phyloP scores from a whole-genome alignment of 805 yeast species.

The Sugiyamaella smithiae region DNA sequence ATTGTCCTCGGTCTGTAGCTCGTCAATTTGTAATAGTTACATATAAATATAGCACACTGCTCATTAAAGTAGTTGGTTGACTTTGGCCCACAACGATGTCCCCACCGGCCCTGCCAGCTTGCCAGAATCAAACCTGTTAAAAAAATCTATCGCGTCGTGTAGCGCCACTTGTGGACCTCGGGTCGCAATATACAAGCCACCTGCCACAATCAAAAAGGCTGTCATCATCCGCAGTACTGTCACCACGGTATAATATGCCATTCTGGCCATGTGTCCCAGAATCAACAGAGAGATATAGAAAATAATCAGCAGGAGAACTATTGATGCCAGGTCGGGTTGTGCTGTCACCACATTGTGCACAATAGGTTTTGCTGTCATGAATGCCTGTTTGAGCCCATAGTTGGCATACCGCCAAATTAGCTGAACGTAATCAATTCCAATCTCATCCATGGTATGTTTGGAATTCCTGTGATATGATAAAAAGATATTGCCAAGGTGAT shows the following conservation, averaged over 20 bases:
- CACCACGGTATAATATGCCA: slow-evolving; percentile 24
- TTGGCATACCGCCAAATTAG: slow-evolving; percentile 1
- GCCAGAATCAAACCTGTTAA: slow-evolving; percentile 6
- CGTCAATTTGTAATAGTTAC: too few relatives aligned
- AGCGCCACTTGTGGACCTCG: slow-evolving; percentile 15
- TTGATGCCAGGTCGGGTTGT: slow-evolving; percentile 22
- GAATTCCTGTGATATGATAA: neutral
- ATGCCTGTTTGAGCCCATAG: slow-evolving; percentile 4
- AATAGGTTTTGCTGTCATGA: slow-evolving; percentile 9
- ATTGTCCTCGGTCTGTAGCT: too few relatives aligned
- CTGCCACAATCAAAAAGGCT: slow-evolving; percentile 4
- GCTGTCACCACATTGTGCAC: slow-evolving; percentile 15
- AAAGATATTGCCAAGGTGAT: neutral
- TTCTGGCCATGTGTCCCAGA: slow-evolving; percentile 24
- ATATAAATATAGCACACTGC: too few relatives aligned
- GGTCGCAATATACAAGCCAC: slow-evolving; percentile 14
- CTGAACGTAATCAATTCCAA: neutral
- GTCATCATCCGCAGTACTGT: slow-evolving; percentile 20
- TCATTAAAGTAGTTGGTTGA: too few relatives aligned
- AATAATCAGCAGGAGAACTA: slow-evolving; percentile 24
- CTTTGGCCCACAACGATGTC: too few relatives aligned
- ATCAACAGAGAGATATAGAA: slow-evolving; percentile 28
- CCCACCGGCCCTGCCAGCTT: too few relatives aligned
- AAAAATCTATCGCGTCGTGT: slow-evolving; percentile 7
- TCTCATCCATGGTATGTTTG: slow-evolving; percentile 6